Evolutionary conservation across 306 rosid species (phyloP).

Genomic region (Prunus padus): DNA sequence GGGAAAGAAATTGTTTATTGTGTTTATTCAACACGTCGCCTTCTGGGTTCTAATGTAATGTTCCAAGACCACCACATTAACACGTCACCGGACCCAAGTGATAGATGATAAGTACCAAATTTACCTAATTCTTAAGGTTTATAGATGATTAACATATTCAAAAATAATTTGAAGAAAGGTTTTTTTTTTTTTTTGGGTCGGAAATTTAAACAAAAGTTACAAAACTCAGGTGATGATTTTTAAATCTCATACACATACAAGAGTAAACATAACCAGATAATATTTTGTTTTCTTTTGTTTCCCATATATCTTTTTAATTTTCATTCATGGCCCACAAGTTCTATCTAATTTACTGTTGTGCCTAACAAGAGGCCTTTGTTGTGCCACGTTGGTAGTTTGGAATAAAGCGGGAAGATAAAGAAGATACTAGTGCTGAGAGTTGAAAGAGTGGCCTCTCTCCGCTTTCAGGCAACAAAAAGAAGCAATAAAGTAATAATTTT

Average conservation of each 20-base stretch:
- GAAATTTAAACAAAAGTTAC: neutral
- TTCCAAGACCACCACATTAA: no score
- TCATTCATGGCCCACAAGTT: constrained; percentile 29
- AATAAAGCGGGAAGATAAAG: constrained; percentile 56
- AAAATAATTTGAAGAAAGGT: no score
- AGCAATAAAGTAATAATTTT: constrained; percentile 13
- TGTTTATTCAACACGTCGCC: no score
- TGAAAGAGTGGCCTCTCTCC: constrained; percentile 26
- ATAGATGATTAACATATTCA: no score
- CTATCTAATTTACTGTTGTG: constrained; percentile 15
- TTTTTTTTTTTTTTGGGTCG: no score
- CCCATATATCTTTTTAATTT: neutral
- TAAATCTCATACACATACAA: neutral
- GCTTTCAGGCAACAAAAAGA: constrained; percentile 3
- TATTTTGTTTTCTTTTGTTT: no score
- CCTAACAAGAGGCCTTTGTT: constrained; percentile 48
- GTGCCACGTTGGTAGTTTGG: constrained; percentile 62
- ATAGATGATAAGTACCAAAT: no score
- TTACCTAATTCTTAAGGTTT: no score
- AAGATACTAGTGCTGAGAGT: constrained; percentile 20
- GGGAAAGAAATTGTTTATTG: neutral
- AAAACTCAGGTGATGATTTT: neutral
- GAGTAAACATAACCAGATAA: neutral
- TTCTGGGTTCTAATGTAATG: no score
- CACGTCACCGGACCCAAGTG: no score